These are phyloP conservation scores for Trichosporon sp. DNA, from an alignment of 1,284 basidiomycete species.

Conservation along the genomic window DNA sequence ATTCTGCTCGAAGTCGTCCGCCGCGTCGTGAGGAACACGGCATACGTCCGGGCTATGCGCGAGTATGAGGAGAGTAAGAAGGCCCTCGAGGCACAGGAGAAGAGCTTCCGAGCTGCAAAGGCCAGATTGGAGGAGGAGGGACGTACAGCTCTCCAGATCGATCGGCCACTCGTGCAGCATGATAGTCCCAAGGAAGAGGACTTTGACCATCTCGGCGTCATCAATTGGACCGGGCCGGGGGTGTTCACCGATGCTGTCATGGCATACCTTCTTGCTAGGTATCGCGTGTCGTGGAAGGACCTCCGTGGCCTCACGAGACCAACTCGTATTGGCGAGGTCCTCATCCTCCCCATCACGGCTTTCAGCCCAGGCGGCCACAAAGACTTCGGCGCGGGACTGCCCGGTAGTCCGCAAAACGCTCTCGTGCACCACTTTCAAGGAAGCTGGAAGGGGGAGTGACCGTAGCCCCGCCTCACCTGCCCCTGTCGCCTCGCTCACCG, in stretches of 20 bases:
- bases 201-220: neutral
- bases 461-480: neutral
- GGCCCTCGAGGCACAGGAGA: neutral
- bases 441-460: neutral
- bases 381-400: neutral
- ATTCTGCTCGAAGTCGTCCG: conserved; percentile 45
- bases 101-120: neutral
- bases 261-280: conserved; percentile 42
- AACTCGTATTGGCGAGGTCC: conserved; percentile 44
- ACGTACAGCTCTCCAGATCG: neutral
- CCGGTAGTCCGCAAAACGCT: neutral
- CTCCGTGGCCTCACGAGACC: conserved; percentile 40
- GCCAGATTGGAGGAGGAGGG: conserved; percentile 17
- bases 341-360: conserved; percentile 45
- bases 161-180: neutral
- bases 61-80: neutral
- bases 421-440: neutral
- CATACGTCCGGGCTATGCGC: neutral
- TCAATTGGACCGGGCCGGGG: conserved; percentile 39
- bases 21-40: conserved; percentile 40
- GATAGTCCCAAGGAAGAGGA: neutral
- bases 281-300: conserved; percentile 45
- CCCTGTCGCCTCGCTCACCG: too few relatives aligned
- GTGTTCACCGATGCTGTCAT: conserved; percentile 42
- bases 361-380: conserved; percentile 19